A percentile compares a stretch with the other conserved stretches of the same genome.
Conservation (phyloP, 345 rosid species). For the Rhodamnia argentea region DNA sequence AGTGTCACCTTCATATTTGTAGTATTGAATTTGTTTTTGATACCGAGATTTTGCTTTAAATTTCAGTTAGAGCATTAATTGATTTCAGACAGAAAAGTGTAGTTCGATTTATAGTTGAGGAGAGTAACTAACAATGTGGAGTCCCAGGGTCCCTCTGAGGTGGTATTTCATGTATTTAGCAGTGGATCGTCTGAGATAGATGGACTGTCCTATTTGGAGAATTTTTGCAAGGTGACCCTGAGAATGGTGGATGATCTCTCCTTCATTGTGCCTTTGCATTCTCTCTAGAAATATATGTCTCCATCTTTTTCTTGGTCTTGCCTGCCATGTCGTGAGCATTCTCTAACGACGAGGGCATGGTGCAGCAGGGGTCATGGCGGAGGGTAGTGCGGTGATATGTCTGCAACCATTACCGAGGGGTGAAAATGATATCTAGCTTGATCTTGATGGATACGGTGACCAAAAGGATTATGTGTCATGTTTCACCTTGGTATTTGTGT, state of each 20-base stretch:
- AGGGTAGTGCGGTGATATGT: neutral
- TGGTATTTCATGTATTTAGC: conserved; percentile 23
- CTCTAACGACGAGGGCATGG: neutral
- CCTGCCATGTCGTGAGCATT: neutral
- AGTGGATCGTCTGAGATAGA: conserved; percentile 51
- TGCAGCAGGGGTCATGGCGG: neutral
- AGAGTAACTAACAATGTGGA: neutral
- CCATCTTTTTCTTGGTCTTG: neutral
- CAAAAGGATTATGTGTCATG: neutral
- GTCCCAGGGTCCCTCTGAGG: conserved; percentile 16
- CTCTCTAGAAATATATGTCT: neutral
- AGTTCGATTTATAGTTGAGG: conserved; percentile 17
- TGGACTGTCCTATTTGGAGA: conserved; percentile 29
- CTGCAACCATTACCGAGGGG: neutral
- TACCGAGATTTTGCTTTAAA: neutral
- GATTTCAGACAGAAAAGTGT: conserved; percentile 14
- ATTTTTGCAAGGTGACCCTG: conserved; percentile 39
- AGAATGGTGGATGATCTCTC: conserved; percentile 19
- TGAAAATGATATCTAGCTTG: neutral
- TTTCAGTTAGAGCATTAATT: conserved; percentile 2
- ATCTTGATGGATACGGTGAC: neutral
- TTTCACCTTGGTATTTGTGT: neutral
- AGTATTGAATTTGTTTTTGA: neutral
- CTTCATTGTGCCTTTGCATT: neutral
- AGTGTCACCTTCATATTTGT: neutral